Percentiles rank a stretch among this genome's conserved stretches.
Conservation (phyloP, 805 yeast genomes). For the Ogataea trehaloabstinens region DNA sequence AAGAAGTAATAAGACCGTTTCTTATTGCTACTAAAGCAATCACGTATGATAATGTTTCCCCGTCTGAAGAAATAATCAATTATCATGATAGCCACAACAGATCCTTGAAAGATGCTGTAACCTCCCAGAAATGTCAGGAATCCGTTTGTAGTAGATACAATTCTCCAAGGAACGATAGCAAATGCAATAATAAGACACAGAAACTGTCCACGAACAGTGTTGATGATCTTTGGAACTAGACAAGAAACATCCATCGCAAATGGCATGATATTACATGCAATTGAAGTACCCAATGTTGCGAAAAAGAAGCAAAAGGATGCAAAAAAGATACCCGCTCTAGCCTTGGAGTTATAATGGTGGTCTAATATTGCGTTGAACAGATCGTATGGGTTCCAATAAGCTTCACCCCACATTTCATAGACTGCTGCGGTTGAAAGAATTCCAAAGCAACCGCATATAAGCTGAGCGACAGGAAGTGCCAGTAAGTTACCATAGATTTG, state of each 20-base stretch:
- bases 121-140: conserved; percentile 44
- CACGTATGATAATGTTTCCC: conserved; percentile 3
- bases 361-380: conserved; percentile 38
- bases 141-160: conserved; percentile 36
- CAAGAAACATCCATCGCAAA: conserved; percentile 46
- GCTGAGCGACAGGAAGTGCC: conserved; percentile 5
- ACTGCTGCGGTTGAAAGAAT: conserved; percentile 6
- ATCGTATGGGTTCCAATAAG: conserved; percentile 44
- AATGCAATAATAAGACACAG: conserved; percentile 34
- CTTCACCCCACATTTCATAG: conserved; percentile 33
- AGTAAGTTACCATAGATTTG: too few relatives aligned
- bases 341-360: conserved; percentile 35
- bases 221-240: conserved; percentile 37
- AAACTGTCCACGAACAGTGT: conserved; percentile 33
- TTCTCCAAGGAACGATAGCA: conserved; percentile 42
- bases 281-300: conserved; percentile 44
- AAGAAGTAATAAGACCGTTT: conserved; percentile 4
- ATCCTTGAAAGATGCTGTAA: conserved; percentile 42
- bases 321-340: conserved; percentile 43
- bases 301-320: conserved; percentile 39
- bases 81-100: conserved; percentile 42
- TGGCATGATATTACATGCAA: conserved; percentile 23
- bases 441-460: conserved; percentile 6
- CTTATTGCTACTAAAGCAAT: conserved; percentile 1
- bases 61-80: conserved; percentile 31